A percentile compares a stretch with the other conserved stretches of the same genome.
These are phyloP conservation scores for Aspergillus brunneoviolaceus DNA, from an alignment of 2,329 filamentous ascomycete species.

Conservation along the genomic window DNA sequence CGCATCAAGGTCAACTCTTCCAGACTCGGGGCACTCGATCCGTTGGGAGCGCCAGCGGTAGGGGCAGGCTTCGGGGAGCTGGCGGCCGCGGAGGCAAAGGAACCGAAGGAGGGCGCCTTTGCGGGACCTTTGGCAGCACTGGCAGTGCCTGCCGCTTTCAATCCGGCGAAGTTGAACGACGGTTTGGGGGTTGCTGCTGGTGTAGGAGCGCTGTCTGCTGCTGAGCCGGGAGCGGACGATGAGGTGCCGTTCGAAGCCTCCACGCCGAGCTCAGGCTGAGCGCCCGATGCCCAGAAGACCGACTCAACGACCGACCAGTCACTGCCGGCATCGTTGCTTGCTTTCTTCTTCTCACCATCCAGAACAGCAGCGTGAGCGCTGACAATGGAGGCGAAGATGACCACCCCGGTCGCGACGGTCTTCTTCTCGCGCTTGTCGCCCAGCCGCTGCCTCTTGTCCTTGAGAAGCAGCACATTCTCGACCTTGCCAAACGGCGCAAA, in stretches of 20 bases:
- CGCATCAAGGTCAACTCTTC: conserved; percentile 56
- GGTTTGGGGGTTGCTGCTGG: conserved; percentile 21
- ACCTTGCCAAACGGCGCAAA: conserved; percentile 59
- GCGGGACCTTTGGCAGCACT: conserved; percentile 24
- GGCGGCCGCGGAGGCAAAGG: conserved; percentile 36
- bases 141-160: conserved; percentile 26
- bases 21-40: conserved; percentile 38
- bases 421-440: conserved; percentile 53
- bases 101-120: conserved; percentile 44
- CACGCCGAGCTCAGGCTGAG: conserved; percentile 50
- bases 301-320: conserved; percentile 54
- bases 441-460: conserved; percentile 55
- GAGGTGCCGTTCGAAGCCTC: conserved; percentile 11
- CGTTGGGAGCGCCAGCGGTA: conserved; percentile 25
- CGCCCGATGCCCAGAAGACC: conserved; percentile 55
- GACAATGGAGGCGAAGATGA: conserved; percentile 59
- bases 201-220: conserved; percentile 17
- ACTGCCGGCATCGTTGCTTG: conserved; percentile 28
- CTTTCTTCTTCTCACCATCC: conserved; percentile 45
- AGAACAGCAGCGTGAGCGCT: conserved; percentile 57
- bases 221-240: conserved; percentile 17
- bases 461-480: conserved; percentile 55
- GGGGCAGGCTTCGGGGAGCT: conserved; percentile 29
- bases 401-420: conserved; percentile 52
- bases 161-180: conserved; percentile 36